These are phyloP conservation scores for Globisporangium sylvaticum DNA, from an alignment of 352 stramenopile species.

Conservation along the genomic window DNA sequence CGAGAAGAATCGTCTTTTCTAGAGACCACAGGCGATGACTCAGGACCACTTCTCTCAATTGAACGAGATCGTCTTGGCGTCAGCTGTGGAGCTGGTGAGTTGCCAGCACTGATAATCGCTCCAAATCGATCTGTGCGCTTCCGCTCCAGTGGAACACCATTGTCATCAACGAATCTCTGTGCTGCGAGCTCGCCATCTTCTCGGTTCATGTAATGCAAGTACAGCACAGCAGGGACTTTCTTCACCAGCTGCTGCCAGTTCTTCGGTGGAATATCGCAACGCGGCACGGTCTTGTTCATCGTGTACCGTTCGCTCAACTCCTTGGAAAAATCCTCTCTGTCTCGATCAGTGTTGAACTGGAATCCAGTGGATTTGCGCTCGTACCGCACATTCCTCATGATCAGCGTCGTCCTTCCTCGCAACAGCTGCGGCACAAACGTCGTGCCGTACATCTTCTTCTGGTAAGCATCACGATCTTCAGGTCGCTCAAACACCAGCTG, in stretches of 20 bases:
- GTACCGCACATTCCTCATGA: constrained; percentile 44
- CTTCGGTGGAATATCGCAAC: constrained; percentile 47
- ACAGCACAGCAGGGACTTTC: constrained; percentile 29
- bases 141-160: constrained; percentile 31
- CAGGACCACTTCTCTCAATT: constrained; percentile 22
- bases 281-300: constrained; percentile 43
- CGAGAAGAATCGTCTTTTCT: constrained; percentile 4
- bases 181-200: constrained; percentile 43
- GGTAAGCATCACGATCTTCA: constrained; percentile 43
- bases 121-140: constrained; percentile 37
- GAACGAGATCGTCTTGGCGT: constrained; percentile 28
- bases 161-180: constrained; percentile 37
- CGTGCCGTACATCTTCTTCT: constrained; percentile 52
- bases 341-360: constrained; percentile 54
- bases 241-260: constrained; percentile 51
- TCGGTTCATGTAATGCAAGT: constrained; percentile 51
- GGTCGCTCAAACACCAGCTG: constrained; percentile 31
- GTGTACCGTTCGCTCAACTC: constrained; percentile 44
- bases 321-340: constrained; percentile 46
- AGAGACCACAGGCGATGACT: constrained; percentile 5
- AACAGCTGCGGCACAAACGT: constrained; percentile 45
- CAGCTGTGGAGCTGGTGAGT: constrained; percentile 15
- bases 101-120: constrained; percentile 23
- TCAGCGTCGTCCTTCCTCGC: constrained; percentile 34
- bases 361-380: constrained; percentile 57